These are phyloP conservation scores for Aspergillus amoenus DNA, from an alignment of 2,329 filamentous ascomycete species.

Conservation along the genomic window DNA sequence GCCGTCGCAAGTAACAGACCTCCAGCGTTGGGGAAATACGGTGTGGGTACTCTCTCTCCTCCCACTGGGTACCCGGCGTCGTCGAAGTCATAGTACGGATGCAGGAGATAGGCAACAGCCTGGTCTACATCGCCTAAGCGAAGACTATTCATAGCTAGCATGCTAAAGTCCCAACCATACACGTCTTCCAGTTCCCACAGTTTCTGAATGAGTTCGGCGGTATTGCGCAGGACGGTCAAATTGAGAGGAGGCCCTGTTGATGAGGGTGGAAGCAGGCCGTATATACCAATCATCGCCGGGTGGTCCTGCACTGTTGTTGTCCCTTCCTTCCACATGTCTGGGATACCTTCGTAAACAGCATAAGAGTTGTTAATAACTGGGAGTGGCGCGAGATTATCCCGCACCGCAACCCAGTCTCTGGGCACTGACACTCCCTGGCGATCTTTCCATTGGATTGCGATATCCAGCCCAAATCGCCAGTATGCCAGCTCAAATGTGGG, in stretches of 20 bases:
- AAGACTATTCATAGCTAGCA: conserved; percentile 49
- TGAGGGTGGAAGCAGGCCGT: conserved; percentile 42
- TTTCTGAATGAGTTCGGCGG: conserved; percentile 41
- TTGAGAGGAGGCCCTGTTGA: conserved; percentile 39
- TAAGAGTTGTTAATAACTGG: conserved; percentile 54
- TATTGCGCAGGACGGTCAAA: conserved; percentile 33
- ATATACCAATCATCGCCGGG: conserved; percentile 48
- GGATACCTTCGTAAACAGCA: conserved; percentile 55
- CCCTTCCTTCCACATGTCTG: conserved; percentile 40
- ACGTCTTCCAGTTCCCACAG: conserved; percentile 46
- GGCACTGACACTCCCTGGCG: conserved; percentile 49
- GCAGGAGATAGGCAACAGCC: conserved; percentile 46
- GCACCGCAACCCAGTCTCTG: conserved; percentile 48
- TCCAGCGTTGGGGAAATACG: conserved; percentile 56
- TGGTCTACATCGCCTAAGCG: conserved; percentile 44
- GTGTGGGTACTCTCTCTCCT: conserved; percentile 51
- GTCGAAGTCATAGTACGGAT: conserved; percentile 55
- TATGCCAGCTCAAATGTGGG: conserved; percentile 62
- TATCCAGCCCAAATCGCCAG: conserved; percentile 60
- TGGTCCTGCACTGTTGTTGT: conserved; percentile 41
- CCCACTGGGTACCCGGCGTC: conserved; percentile 57
- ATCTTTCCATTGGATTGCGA: conserved; percentile 55
- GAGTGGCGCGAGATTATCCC: conserved; percentile 54
- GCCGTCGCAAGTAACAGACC: conserved; percentile 53
- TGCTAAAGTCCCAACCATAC: conserved; percentile 50